Percentiles rank a stretch among this genome's conserved stretches.
These are phyloP conservation scores for Aspergillus sp. DNA, from an alignment of 2,329 filamentous ascomycete genomes.

Conservation along the genomic window DNA sequence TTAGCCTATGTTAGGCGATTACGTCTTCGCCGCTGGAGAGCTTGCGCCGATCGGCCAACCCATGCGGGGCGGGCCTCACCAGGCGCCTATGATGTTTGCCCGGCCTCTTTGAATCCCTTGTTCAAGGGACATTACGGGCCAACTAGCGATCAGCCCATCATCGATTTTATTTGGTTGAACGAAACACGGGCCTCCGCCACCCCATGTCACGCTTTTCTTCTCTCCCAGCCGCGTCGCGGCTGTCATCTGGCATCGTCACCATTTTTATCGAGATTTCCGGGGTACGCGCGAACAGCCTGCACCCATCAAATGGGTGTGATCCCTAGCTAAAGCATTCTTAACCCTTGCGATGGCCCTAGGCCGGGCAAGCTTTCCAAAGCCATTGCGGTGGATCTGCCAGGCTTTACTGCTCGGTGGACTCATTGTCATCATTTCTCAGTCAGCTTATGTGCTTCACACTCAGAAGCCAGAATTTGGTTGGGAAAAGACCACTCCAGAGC, in stretches of 20 bases:
- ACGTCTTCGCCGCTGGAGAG: background rate
- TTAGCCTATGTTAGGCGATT: background rate
- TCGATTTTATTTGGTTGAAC: background rate
- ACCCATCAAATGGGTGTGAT: background rate
- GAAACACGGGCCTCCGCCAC: background rate
- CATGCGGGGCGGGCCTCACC: background rate
- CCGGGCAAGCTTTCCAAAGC: background rate
- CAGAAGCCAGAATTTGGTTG: background rate
- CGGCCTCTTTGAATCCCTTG: background rate
- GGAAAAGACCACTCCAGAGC: background rate
- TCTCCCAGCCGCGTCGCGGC: background rate
- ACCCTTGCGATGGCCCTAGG: conserved; percentile 1
- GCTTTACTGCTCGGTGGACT: background rate
- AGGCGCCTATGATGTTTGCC: background rate
- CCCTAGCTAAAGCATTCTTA: background rate
- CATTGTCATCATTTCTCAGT: background rate
- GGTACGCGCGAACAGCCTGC: background rate
- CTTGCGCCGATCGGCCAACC: background rate
- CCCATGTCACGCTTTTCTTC: background rate
- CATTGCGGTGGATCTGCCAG: conserved; percentile 2
- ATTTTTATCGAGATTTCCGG: background rate
- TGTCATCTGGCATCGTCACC: background rate
- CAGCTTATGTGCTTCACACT: conserved; percentile 2
- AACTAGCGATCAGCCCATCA: background rate
- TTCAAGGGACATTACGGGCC: background rate